phyloP scores from a whole-genome alignment of 495 filamentous ascomycete genomes.

The Parmelia sp. region DNA sequence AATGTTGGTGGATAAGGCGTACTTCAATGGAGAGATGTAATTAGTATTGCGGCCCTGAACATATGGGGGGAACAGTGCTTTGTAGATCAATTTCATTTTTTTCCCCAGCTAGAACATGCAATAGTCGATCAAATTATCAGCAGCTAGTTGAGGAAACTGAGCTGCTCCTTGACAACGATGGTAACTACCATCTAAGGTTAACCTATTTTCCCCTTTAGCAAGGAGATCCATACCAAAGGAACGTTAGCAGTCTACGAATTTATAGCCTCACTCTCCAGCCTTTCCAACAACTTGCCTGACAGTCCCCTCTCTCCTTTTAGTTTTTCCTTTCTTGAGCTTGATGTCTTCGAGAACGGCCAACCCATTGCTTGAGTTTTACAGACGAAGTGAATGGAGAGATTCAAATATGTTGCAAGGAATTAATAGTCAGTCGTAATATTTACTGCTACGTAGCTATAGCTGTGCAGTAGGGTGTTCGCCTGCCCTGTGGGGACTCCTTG shows the following conservation, averaged over 20 bases:
- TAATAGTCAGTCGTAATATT: too few relatives aligned
- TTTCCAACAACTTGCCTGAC: too few relatives aligned
- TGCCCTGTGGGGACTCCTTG: background rate
- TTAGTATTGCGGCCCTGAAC: background rate
- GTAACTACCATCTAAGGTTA: background rate
- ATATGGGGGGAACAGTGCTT: background rate
- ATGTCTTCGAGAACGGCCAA: too few relatives aligned
- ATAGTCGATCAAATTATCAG: background rate
- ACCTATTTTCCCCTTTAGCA: rapidly evolving
- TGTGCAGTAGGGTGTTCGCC: too few relatives aligned
- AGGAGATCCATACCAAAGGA: background rate
- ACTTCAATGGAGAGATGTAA: background rate
- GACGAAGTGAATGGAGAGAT: too few relatives aligned
- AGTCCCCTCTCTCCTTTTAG: background rate
- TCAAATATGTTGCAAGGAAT: too few relatives aligned
- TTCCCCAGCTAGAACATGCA: background rate
- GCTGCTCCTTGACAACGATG: background rate
- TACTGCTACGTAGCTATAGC: too few relatives aligned
- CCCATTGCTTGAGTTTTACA: too few relatives aligned
- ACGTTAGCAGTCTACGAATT: background rate
- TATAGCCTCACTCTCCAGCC: background rate
- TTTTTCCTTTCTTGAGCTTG: background rate
- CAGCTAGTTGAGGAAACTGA: background rate
- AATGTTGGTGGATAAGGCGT: background rate
- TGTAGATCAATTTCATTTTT: background rate